Conservation (phyloP, 1,284 basidiomycete species). For the Ceratobasidium sp. region DNA sequence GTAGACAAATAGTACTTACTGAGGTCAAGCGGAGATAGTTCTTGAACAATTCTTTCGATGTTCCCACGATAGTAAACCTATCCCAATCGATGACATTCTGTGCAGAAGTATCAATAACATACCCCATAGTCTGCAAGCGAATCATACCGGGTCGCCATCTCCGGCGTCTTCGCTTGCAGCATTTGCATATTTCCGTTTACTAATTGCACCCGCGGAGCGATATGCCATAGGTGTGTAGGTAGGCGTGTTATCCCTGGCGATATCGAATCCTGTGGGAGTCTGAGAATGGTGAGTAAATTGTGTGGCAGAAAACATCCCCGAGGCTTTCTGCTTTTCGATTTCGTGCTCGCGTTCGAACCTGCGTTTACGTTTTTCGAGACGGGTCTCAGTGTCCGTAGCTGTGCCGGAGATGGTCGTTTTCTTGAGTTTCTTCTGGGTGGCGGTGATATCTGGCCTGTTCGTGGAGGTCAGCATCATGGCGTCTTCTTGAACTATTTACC, state of each 20-base stretch:
- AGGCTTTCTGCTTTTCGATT: constrained; percentile 75
- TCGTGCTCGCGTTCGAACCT: constrained; percentile 86
- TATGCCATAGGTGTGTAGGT: constrained; percentile 44
- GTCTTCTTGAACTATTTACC: background rate
- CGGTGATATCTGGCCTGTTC: constrained; percentile 39
- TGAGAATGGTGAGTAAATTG: constrained; percentile 46
- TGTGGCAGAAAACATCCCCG: constrained; percentile 43
- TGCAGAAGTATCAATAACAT: background rate
- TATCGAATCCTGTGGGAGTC: constrained; percentile 43
- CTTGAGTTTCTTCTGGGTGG: constrained; percentile 75
- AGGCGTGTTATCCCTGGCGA: constrained; percentile 41
- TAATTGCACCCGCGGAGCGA: constrained; percentile 44
- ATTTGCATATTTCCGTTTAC: constrained; percentile 43
- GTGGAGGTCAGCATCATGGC: background rate
- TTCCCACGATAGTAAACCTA: constrained; percentile 93
- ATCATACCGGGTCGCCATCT: constrained; percentile 41
- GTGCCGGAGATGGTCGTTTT: constrained; percentile 66
- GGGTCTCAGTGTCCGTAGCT: constrained; percentile 65
- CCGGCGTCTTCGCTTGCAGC: constrained; percentile 44
- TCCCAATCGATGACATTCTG: constrained; percentile 99
- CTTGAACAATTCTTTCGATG: constrained; percentile 90
- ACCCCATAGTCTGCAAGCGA: background rate
- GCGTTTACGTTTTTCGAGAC: constrained; percentile 75
- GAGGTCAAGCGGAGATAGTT: constrained; percentile 95
- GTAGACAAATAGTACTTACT: constrained; percentile 63